Evolutionary conservation across 106 monocot genomes (phyloP).

Genomic region (Acanthochlamys bracteata): DNA sequence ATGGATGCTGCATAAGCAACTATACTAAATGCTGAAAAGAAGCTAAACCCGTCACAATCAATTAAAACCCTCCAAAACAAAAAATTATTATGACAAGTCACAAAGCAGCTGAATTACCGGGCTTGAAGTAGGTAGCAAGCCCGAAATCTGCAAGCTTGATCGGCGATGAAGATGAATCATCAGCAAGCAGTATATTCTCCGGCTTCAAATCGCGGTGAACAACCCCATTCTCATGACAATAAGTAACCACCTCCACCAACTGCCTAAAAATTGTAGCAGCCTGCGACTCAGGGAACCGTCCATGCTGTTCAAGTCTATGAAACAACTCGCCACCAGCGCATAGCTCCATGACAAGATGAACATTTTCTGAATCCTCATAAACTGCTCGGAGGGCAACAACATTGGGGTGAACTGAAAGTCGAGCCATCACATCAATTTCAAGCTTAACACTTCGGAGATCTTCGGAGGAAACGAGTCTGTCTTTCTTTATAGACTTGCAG

Average conservation of each 20-base stretch:
- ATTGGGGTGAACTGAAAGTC: slow-evolving; percentile 78
- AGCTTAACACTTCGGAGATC: slow-evolving; percentile 67
- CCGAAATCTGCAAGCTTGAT: slow-evolving; percentile 96
- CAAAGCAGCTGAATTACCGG: slow-evolving; percentile 33
- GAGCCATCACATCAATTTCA: slow-evolving; percentile 90
- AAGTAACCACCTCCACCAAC: slow-evolving; percentile 75
- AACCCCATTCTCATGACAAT: slow-evolving; percentile 76
- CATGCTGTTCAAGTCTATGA: slow-evolving; percentile 54
- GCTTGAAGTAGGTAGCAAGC: slow-evolving; percentile 72
- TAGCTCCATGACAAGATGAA: slow-evolving; percentile 90
- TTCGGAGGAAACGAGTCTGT: slow-evolving; percentile 54
- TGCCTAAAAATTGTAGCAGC: slow-evolving; percentile 49
- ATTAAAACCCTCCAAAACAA: neutral
- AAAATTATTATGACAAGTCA: neutral
- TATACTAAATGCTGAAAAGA: too few species aligned
- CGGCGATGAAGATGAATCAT: slow-evolving; percentile 46
- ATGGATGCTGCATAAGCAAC: too few species aligned
- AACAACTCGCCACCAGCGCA: slow-evolving; percentile 95
- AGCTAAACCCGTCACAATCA: neutral
- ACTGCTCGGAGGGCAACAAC: slow-evolving; percentile 80
- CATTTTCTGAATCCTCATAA: slow-evolving; percentile 64
- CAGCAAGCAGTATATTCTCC: slow-evolving; percentile 80
- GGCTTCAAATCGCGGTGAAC: slow-evolving; percentile 93
- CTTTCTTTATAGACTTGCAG: slow-evolving; percentile 91
- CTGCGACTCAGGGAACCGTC: slow-evolving; percentile 57